These are phyloP conservation scores for Arachis hypogaea DNA, from an alignment of 306 rosid genomes.

Conservation along the genomic window DNA sequence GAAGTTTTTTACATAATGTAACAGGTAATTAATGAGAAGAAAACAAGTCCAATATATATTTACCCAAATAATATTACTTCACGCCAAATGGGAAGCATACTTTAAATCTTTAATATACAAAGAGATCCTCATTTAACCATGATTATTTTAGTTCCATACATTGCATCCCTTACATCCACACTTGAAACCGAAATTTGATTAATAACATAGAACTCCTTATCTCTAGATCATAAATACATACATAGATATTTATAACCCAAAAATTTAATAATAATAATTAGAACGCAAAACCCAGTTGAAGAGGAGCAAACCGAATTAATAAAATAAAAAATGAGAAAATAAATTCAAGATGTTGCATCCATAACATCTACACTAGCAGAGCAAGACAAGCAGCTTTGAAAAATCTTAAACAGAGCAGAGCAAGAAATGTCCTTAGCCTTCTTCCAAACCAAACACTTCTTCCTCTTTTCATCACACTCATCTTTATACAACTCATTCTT, in stretches of 20 bases:
- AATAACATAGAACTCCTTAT: background rate
- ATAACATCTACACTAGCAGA: slow-evolving; percentile 74
- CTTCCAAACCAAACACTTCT: slow-evolving; percentile 64
- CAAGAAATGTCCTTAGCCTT: slow-evolving; percentile 68
- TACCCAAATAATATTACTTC: background rate
- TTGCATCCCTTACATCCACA: slow-evolving; percentile 12
- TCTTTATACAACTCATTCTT: slow-evolving; percentile 17
- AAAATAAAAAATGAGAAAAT: background rate
- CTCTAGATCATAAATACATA: slow-evolving; percentile 30
- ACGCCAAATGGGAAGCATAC: background rate
- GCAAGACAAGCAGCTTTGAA: slow-evolving; percentile 65
- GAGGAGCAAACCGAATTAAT: slow-evolving; percentile 16
- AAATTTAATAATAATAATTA: background rate
- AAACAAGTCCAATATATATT: background rate
- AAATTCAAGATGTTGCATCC: slow-evolving; percentile 32
- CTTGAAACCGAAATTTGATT: background rate
- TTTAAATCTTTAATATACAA: background rate
- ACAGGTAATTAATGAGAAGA: background rate
- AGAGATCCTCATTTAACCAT: background rate
- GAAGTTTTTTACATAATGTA: background rate
- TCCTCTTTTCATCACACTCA: slow-evolving; percentile 22
- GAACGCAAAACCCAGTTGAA: background rate
- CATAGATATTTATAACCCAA: background rate
- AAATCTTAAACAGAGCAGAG: slow-evolving; percentile 59
- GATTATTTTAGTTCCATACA: background rate